Conservation (phyloP, 495 filamentous ascomycete species). For the Saxophila tyrrhenica region DNA sequence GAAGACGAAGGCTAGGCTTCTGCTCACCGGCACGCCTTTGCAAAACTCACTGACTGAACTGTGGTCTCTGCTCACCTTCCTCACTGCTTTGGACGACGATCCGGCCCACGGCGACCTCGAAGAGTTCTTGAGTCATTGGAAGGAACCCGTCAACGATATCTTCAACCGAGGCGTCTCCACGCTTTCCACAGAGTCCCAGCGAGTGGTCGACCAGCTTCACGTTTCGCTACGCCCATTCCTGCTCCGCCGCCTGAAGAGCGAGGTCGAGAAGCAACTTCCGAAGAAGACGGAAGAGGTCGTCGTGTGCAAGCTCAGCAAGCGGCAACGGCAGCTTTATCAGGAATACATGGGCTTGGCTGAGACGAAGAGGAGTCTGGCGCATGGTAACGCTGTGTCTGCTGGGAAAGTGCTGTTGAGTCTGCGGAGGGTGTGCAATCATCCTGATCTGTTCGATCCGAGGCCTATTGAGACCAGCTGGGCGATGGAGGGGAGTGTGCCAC, state of each 20-base stretch:
- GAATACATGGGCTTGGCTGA: conserved; percentile 91
- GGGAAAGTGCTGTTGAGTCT: conserved; percentile 98
- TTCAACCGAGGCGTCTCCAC: conserved; percentile 85
- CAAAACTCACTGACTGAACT: conserved; percentile 96
- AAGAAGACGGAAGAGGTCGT: conserved; percentile 95
- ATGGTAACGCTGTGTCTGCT: conserved; percentile 92
- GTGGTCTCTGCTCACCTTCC: conserved; percentile 94
- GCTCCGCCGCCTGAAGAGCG: conserved; percentile 83
- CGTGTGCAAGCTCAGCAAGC: conserved; percentile 85
- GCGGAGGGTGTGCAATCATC: conserved; percentile 96
- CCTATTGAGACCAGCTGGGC: conserved; percentile 96
- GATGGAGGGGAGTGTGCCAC: conserved; percentile 72
- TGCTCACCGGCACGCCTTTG: conserved; percentile 89
- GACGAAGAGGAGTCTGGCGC: conserved; percentile 77
- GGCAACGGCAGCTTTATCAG: conserved; percentile 91
- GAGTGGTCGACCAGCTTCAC: conserved; percentile 82
- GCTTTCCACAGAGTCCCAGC: conserved; percentile 84
- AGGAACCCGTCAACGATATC: conserved; percentile 85
- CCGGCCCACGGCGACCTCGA: conserved; percentile 55
- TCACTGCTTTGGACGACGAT: conserved; percentile 66
- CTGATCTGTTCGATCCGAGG: conserved; percentile 93
- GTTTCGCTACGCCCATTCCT: conserved; percentile 87
- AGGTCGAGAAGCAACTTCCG: conserved; percentile 99
- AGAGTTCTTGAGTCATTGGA: conserved; percentile 90
- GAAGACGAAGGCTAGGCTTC: conserved; percentile 71